Evolutionary conservation across 2,329 filamentous ascomycete genomes (phyloP), one percentile per base, ranked within the genome.

Genomic region (Fusarium zealandicum): DNA sequence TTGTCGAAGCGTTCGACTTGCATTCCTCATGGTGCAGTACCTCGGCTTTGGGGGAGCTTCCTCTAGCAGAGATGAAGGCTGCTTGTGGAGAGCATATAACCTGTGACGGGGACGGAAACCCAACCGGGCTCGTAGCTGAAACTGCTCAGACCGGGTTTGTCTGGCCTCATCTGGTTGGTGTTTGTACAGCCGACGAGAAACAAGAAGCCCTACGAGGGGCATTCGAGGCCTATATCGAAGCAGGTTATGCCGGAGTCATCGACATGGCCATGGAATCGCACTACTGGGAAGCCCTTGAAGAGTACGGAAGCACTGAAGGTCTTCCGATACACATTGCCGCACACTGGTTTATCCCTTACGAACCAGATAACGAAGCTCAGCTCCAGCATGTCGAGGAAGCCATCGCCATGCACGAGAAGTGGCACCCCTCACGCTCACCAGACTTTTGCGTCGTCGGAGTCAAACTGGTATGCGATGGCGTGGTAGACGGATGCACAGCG

Each of bases 391-490:
- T 82, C 2, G 72, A 78, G 36, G 73, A 76, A 10, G 79, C 77
- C 1, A 75, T 79, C 40, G 75, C 75, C 32, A 69, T 81, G 16
- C 68, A 72, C 30, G 16, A 31, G 0, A 62, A 66, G 31, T 71
- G 64, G 37, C 69, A 71, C 43, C 60, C 57, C 2, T 54, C 61
- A 1, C 63, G 55, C 0, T 68, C 61, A 0, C 68, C 69, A 0
- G 69, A 71, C 1, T 67, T 68, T 67, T 73, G 20, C 14, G 69
- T 89, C 8, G 80, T 84, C 0, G 86, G 86, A 5, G 80, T 88
- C 69, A 89, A 89, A 66, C 70, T 88, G 17, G 86, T 89, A 32
- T 83, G 82, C 62, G 86, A 89, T 54, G 86, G 86, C 10, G 83
- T 86, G 30, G 77, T 89, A 31, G 86, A 89, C 58, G 82, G 82